phyloP scores from a whole-genome alignment of 1,139 yeast genomes.

The Sugiyamaella paludigena region DNA sequence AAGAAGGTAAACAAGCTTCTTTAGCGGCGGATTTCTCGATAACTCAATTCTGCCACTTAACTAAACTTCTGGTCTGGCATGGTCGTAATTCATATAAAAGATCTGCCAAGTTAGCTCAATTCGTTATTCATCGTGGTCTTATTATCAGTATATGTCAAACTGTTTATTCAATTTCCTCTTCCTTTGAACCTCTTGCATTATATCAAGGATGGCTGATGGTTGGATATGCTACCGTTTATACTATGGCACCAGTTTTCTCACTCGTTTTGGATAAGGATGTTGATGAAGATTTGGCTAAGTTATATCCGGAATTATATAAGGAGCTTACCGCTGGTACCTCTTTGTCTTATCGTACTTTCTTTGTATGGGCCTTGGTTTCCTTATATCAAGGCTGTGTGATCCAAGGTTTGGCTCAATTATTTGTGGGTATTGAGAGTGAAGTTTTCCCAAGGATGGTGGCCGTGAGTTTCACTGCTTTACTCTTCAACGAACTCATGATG shows the following conservation, averaged over 20 bases:
- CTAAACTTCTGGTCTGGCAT: constrained; percentile 90
- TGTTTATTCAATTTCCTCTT: constrained; percentile 79
- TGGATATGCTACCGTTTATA: constrained; percentile 93
- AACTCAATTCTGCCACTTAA: constrained; percentile 85
- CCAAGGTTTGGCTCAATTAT: constrained; percentile 74
- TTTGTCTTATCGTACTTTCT: constrained; percentile 80
- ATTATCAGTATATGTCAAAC: constrained; percentile 96
- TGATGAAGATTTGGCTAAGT: constrained; percentile 79
- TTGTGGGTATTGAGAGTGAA: constrained; percentile 58
- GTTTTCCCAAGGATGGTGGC: constrained; percentile 78
- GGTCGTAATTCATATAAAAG: constrained; percentile 96
- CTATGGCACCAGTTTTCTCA: constrained; percentile 98
- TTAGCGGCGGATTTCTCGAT: constrained; percentile 95
- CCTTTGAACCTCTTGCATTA: constrained; percentile 89
- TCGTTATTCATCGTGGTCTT: constrained; percentile 93
- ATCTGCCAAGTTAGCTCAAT: constrained; percentile 91
- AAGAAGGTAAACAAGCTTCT: constrained; percentile 97
- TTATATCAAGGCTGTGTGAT: constrained; percentile 79
- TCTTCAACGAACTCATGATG: constrained; percentile 87
- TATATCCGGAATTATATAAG: constrained; percentile 92
- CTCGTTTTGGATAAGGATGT: constrained; percentile 89
- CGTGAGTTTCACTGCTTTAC: constrained; percentile 72
- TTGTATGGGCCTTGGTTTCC: constrained; percentile 87
- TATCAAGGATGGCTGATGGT: constrained; percentile 98
- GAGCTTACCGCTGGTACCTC: constrained; percentile 88